Evolutionary conservation across 2,329 filamentous ascomycete species (phyloP), one percentile per base, ranked within the genome.

Genomic region (Diplocarpon rosae): DNA sequence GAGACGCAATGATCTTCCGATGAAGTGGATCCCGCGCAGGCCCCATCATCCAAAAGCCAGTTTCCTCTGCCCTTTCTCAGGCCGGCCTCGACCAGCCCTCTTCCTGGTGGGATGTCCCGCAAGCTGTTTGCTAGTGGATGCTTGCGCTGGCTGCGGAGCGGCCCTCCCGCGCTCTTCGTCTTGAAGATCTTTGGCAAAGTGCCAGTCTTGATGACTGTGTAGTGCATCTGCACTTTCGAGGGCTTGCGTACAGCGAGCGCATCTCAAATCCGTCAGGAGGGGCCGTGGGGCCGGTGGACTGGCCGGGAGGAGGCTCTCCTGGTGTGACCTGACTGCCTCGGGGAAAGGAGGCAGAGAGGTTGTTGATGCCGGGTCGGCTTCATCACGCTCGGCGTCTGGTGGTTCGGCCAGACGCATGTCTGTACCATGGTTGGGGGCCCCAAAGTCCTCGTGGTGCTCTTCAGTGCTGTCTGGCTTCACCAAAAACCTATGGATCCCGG

Each of bases 141-240:
- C 20, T 24, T 24, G 20, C 20, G 20, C 20, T 24, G 20, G 33
- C 38, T 27, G 39, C 29, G 47, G 37, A 36, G 48, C 33, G n/a
- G 48, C 39, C 42, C 42, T 56, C 13, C 48, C 39, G 27, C 55
- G 57, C 37, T 60, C 55, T 50, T 60, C 51, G 46, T 79, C 73
- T 52, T 89, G 81, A 27, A 98, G 71, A 55, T 90, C 84, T 65
- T 85, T 86, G 37, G 92, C 92, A 65, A 95, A 83, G 65, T 98
- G 92, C 82, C 89, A 96, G 63, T 98, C 92, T 43, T 82, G 71
- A 62, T 98, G 92, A 64, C 85, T 89, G 52, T 80, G 74, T 37
- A 78, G 60, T 54, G 74, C 72, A 45, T 81, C 75, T 20, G 68
- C 59, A 32, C 70, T 67, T 11, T 71, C 68, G 29, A 92, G 68